A percentile compares a stretch with the other conserved stretches of the same genome.
Conservation (phyloP, 495 filamentous ascomycete species). For the Neurospora tetraspora region DNA sequence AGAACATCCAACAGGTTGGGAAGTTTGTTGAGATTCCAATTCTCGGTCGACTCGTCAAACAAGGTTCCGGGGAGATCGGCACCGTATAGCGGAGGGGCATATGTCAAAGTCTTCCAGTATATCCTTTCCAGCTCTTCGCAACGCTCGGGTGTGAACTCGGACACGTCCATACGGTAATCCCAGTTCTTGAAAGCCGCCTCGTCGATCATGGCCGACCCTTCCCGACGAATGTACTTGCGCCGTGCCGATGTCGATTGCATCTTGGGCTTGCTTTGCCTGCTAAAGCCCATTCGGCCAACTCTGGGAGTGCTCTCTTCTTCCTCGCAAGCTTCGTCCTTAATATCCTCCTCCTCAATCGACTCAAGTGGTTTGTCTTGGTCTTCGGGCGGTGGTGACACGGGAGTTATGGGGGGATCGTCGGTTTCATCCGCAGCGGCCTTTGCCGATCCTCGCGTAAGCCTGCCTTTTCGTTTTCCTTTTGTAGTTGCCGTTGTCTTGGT, state of each 20-base stretch:
- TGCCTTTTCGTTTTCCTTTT: conserved; percentile 21
- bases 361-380: conserved; percentile 27
- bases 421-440: conserved; percentile 19
- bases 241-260: conserved; percentile 50
- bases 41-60: conserved; percentile 77
- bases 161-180: conserved; percentile 74
- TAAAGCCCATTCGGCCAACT: conserved; percentile 29
- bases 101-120: conserved; percentile 95
- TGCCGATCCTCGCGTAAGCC: conserved; percentile 15
- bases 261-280: conserved; percentile 37
- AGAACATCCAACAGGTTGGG: conserved; percentile 89
- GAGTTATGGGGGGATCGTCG: conserved; percentile 37
- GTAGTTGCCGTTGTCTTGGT: conserved; percentile 5
- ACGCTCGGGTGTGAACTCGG: conserved; percentile 80
- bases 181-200: conserved; percentile 81
- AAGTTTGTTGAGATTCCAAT: conserved; percentile 91
- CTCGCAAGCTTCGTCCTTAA: conserved; percentile 33
- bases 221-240: conserved; percentile 70
- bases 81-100: conserved; percentile 88
- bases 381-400: conserved; percentile 39
- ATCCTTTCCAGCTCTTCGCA: conserved; percentile 87
- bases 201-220: conserved; percentile 62
- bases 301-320: conserved; percentile 28
- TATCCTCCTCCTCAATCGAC: conserved; percentile 37
- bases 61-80: conserved; percentile 93